Percentiles rank a stretch among this genome's conserved stretches.
Evolutionary conservation across 2,329 filamentous ascomycete species (phyloP).

Genomic region (Pseudohalonectria lignicola): DNA sequence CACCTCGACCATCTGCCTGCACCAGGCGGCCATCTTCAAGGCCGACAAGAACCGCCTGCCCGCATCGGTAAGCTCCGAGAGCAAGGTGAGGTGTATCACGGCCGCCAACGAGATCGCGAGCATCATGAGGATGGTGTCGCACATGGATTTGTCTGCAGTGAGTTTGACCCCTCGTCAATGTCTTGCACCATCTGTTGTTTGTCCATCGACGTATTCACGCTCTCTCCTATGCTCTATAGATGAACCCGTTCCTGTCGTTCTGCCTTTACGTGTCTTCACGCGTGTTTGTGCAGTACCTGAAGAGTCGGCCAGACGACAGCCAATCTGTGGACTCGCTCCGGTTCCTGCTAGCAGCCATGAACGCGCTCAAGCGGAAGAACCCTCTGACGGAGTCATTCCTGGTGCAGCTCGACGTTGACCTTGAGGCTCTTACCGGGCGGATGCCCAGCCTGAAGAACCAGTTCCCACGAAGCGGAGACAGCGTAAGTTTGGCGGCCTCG

Average conservation of each 20-base stretch:
- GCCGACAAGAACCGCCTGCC: constrained; percentile 80
- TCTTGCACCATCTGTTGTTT: not conserved
- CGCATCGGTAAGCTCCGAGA: constrained; percentile 69
- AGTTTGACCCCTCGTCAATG: too few species aligned
- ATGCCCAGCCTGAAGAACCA: constrained; percentile 45
- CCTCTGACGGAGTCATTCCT: constrained; percentile 91
- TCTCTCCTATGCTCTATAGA: constrained; percentile 44
- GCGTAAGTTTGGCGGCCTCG: constrained; percentile 25
- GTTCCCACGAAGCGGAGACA: constrained; percentile 41
- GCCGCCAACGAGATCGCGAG: constrained; percentile 88
- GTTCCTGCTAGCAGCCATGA: constrained; percentile 84
- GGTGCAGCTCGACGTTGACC: constrained; percentile 83
- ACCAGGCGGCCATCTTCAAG: constrained; percentile 96
- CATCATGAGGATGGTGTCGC: constrained; percentile 91
- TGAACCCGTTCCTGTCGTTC: constrained; percentile 93
- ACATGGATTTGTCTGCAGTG: constrained; percentile 75
- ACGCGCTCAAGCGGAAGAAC: constrained; percentile 76
- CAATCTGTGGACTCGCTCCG: constrained; percentile 72
- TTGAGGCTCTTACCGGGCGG: constrained; percentile 59
- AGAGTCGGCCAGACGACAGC: constrained; percentile 77
- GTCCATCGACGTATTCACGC: too few species aligned
- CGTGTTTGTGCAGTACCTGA: constrained; percentile 95
- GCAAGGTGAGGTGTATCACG: constrained; percentile 85
- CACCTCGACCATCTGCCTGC: constrained; percentile 92
- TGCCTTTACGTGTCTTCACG: constrained; percentile 92